Conservation (phyloP, 2,329 filamentous ascomycete genomes). For the Orbilia ellipsospora region DNA sequence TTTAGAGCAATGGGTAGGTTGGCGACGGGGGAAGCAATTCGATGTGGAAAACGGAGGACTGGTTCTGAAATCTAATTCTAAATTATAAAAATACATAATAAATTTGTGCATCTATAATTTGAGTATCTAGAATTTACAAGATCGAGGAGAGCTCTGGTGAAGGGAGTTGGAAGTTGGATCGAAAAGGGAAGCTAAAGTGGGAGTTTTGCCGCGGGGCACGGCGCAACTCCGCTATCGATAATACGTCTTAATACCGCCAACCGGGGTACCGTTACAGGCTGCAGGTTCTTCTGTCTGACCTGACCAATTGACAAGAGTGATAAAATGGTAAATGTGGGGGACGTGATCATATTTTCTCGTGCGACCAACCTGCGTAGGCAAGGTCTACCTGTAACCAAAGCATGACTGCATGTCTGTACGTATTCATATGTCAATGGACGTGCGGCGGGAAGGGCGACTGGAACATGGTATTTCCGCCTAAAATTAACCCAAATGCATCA, state of each 20-base stretch:
- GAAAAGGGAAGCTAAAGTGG: not conserved
- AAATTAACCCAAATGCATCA: conserved; percentile 1
- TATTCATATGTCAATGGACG: too few species aligned
- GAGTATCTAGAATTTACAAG: not conserved
- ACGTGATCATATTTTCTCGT: too few species aligned
- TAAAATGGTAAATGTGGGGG: conserved; percentile 9
- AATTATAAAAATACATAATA: conserved; percentile 61
- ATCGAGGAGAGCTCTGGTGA: conserved; percentile 8
- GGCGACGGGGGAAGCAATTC: conserved; percentile 78
- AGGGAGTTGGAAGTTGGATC: not conserved
- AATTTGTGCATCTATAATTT: not conserved
- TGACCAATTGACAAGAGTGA: not conserved
- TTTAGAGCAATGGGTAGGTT: conserved; percentile 78
- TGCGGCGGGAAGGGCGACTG: not conserved
- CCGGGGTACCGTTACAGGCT: conserved; percentile 5
- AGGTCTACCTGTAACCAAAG: not conserved
- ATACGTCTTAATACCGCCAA: not conserved
- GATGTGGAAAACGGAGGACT: conserved; percentile 73
- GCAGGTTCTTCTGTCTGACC: not conserved
- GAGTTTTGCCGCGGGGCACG: conserved; percentile 29
- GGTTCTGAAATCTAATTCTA: conserved; percentile 66
- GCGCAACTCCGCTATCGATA: conserved; percentile 47
- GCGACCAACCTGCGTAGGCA: not conserved
- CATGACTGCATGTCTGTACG: not conserved
- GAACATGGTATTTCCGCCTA: conserved; percentile 16